phyloP scores from a whole-genome alignment of 805 yeast species.

The Cyberlindnera maclurae region DNA sequence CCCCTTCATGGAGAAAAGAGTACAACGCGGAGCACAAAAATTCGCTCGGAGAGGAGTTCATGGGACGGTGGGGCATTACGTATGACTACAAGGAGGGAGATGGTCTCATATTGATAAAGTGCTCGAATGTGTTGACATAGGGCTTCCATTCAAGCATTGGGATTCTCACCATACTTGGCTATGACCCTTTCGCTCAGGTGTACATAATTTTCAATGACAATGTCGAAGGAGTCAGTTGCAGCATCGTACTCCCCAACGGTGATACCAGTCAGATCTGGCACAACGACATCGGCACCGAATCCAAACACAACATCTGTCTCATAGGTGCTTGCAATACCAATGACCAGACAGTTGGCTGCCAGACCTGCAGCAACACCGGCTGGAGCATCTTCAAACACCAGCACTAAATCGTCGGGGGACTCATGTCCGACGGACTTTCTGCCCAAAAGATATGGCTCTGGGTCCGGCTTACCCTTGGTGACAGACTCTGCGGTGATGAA shows the following conservation, averaged over 20 bases:
- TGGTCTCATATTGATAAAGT: constrained; percentile 15
- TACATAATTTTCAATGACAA: constrained; percentile 30
- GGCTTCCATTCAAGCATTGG: background rate
- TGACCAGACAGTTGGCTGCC: constrained; percentile 74
- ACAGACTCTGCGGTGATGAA: constrained; percentile 82
- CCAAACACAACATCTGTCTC: constrained; percentile 56
- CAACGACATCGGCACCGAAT: constrained; percentile 76
- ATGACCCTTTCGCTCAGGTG: constrained; percentile 2
- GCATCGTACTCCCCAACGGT: constrained; percentile 48
- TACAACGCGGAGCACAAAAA: constrained; percentile 23
- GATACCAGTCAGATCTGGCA: constrained; percentile 59
- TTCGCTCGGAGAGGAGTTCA: constrained; percentile 23
- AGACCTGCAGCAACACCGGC: constrained; percentile 82
- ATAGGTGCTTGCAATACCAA: constrained; percentile 80
- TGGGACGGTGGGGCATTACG: constrained; percentile 35
- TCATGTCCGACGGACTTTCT: constrained; percentile 31
- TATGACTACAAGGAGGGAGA: constrained; percentile 26
- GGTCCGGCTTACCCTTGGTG: constrained; percentile 76
- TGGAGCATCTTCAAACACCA: constrained; percentile 86
- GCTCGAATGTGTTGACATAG: constrained; percentile 14
- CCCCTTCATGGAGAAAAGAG: constrained; percentile 32
- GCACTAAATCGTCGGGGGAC: constrained; percentile 32
- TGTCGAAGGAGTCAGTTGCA: constrained; percentile 30
- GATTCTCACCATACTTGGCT: background rate
- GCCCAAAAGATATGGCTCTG: constrained; percentile 71